Evolutionary conservation across 352 stramenopile species (phyloP), one percentile per base, ranked within the genome.

Genomic region (Phytophthora macrochlamydospora): DNA sequence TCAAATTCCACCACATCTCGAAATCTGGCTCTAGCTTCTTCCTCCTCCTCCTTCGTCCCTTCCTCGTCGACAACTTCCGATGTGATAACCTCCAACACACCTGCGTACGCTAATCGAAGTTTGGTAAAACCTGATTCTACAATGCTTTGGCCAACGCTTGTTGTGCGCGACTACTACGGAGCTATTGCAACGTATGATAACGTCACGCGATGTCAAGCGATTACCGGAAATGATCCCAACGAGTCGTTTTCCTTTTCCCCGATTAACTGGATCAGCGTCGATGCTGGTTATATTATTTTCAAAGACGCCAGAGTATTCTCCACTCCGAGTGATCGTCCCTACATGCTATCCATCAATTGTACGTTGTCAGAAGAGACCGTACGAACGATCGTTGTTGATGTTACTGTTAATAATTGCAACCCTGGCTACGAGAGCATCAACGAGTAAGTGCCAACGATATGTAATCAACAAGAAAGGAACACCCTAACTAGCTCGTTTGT

Each of bases 111-210:
- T 13, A 71, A 70, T 9, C 1, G 8, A 2, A 66, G 59, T 29
- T 44, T 74, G 11, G 46, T 38, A 29, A 60, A 66, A n/a, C 69
- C 69, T 4, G 48, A 38, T 12, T 65, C 59, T 7, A 66, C 31
- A 48, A 35, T 52, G 3, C 60, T 87, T 14, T 91, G 82, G 85
- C 85, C 85, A 2, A 93, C 85, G 0, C 51, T 91, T 18, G 65
- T 91, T 9, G 62, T 88, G 14, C 71, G 68, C 18, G 83, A 93
- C 31, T 91, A 74, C 43, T 93, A 93, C 30, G 75, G 69, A 28
- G 61, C 52, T 2, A 81, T 88, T n/a, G 75, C 82, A 14, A 71
- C 28, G 4, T 62, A 88, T 11, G 82, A 91, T 56, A 86, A 83
- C 11, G 11, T 67, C 53, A 77, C 81, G 0, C 44, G 50, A 11